phyloP scores from a whole-genome alignment of 2,329 filamentous ascomycete genomes.

The Aspergillus transmontanensis region DNA sequence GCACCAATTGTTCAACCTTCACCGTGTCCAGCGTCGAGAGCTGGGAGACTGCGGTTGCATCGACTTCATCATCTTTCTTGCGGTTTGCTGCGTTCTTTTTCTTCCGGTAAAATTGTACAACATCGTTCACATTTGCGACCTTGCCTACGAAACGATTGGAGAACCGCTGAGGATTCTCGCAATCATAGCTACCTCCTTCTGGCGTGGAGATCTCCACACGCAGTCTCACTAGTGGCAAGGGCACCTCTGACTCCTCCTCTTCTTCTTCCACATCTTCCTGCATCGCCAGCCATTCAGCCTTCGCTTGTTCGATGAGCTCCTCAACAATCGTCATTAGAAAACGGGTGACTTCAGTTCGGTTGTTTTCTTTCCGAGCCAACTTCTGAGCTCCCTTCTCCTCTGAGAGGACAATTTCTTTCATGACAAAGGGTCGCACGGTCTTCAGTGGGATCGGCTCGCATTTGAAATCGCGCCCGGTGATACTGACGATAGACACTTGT shows the following conservation, averaged over 20 bases:
- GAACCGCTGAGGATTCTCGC: slow-evolving; percentile 94
- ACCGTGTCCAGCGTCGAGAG: slow-evolving; percentile 70
- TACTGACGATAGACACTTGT: slow-evolving; percentile 80
- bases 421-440: slow-evolving; percentile 87
- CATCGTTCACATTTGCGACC: slow-evolving; percentile 92
- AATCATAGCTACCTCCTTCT: slow-evolving; percentile 82
- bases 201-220: slow-evolving; percentile 88
- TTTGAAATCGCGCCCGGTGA: slow-evolving; percentile 81
- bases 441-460: slow-evolving; percentile 81
- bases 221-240: slow-evolving; percentile 81
- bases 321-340: slow-evolving; percentile 78
- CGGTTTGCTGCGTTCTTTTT: slow-evolving; percentile 62
- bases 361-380: slow-evolving; percentile 79
- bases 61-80: slow-evolving; percentile 60
- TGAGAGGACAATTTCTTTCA: slow-evolving; percentile 75
- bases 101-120: slow-evolving; percentile 89
- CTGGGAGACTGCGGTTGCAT: slow-evolving; percentile 63
- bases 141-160: slow-evolving; percentile 88
- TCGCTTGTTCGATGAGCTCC: slow-evolving; percentile 83
- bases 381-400: slow-evolving; percentile 76
- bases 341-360: slow-evolving; percentile 76
- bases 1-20: slow-evolving; percentile 85
- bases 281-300: slow-evolving; percentile 75
- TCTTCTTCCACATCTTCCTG: slow-evolving; percentile 65
- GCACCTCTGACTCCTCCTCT: slow-evolving; percentile 63